phyloP scores from a whole-genome alignment of 2,329 filamentous ascomycete species.

The Trichoderma sp. region DNA sequence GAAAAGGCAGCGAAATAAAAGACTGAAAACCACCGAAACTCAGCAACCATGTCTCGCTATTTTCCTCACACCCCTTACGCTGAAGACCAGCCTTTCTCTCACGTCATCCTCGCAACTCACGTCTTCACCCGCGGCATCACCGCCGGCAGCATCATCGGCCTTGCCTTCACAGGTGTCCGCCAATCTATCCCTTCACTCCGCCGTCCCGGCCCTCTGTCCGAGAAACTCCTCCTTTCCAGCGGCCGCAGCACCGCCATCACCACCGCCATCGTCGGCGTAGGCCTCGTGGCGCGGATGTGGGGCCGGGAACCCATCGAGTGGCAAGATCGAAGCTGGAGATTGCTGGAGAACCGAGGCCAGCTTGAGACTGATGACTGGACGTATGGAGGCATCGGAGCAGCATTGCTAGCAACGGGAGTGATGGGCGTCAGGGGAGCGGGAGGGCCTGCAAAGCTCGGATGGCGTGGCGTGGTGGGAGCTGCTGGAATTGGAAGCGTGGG shows the following conservation, averaged over 20 bases:
- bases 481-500: conserved; percentile 46
- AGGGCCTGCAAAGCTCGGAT: conserved; percentile 29
- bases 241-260: conserved; percentile 46
- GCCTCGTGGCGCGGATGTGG: conserved; percentile 49
- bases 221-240: conserved; percentile 43
- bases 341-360: conserved; percentile 57
- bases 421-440: conserved; percentile 26
- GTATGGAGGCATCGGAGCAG: conserved; percentile 40
- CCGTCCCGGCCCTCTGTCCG: conserved; percentile 28
- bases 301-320: conserved; percentile 59
- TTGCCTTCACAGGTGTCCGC: conserved; percentile 37
- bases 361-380: conserved; percentile 56
- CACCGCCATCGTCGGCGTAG: conserved; percentile 42
- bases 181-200: conserved; percentile 29
- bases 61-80: conserved; percentile 55
- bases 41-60: conserved; percentile 49
- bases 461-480: conserved; percentile 43
- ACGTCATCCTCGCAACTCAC: conserved; percentile 57
- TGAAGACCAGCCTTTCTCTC: conserved; percentile 58
- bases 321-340: conserved; percentile 60
- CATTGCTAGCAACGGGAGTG: conserved; percentile 33
- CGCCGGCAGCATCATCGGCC: conserved; percentile 48
- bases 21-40: neutral
- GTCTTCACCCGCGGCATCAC: conserved; percentile 56
- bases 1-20: neutral